These are phyloP conservation scores for Triticum timopheevii DNA, from an alignment of 176 grass and related monocot species.

Conservation along the genomic window DNA sequence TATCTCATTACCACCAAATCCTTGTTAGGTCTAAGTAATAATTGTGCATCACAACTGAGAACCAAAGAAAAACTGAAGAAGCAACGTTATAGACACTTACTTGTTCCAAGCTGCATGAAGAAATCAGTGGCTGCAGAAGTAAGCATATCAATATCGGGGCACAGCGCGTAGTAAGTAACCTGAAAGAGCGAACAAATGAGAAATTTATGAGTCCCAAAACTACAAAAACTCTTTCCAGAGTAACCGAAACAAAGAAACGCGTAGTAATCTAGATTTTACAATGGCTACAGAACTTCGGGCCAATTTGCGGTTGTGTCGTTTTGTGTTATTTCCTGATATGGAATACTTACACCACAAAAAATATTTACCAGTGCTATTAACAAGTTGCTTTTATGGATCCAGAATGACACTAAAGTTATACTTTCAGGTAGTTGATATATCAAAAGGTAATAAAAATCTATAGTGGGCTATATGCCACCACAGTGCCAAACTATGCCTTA, in stretches of 20 bases:
- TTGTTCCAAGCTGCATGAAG: slow-evolving; percentile 84
- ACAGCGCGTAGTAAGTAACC: slow-evolving; percentile 88
- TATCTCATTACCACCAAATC: neutral
- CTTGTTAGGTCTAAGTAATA: neutral
- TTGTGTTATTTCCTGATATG: neutral
- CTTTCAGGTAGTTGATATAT: slow-evolving; percentile 3
- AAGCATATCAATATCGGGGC: slow-evolving; percentile 91
- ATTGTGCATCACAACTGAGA: slow-evolving; percentile 15
- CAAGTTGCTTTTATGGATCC: neutral
- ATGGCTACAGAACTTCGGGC: slow-evolving; percentile 2
- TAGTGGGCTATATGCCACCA: neutral
- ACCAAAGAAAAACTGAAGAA: neutral
- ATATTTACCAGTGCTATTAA: neutral
- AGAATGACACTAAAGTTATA: neutral
- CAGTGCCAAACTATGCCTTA: slow-evolving; percentile 40
- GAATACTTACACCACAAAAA: neutral
- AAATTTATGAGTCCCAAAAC: slow-evolving; percentile 1
- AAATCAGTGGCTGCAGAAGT: slow-evolving; percentile 76
- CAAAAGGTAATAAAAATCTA: neutral
- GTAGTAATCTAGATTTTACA: slow-evolving; percentile 14
- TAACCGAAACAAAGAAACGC: slow-evolving; percentile 11
- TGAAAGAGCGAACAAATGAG: slow-evolving; percentile 37
- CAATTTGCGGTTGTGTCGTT: neutral
- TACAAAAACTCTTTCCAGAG: neutral
- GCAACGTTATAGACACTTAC: slow-evolving; percentile 45